A percentile compares a stretch with the other conserved stretches of the same genome.
Conservation (phyloP, 192 early-diverging fungal species). For the Linnemannia schmuckeri region DNA sequence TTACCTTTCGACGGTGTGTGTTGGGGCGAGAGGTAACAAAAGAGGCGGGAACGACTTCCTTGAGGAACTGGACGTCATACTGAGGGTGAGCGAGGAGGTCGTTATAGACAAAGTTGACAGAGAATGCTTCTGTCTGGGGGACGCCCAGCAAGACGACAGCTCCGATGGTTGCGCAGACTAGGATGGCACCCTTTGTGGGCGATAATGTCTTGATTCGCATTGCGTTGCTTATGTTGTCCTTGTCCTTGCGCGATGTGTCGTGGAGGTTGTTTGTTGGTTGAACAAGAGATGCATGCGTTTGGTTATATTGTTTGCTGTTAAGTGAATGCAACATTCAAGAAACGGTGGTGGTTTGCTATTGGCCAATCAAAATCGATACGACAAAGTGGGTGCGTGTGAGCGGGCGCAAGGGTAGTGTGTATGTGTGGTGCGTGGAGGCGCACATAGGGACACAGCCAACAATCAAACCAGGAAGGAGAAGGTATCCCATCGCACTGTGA, state of each 20-base stretch:
- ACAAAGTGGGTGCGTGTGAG: too few relatives aligned
- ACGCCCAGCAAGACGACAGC: background rate
- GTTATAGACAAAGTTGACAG: slow-evolving; percentile 55
- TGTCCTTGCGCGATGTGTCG: background rate
- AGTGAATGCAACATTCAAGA: too few relatives aligned
- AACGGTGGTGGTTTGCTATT: background rate
- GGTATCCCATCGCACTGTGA: too few relatives aligned
- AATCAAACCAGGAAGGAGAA: too few relatives aligned
- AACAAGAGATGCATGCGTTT: background rate
- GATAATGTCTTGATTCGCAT: slow-evolving; percentile 30
- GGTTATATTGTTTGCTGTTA: too few relatives aligned
- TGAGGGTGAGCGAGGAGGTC: slow-evolving; percentile 65
- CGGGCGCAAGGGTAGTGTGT: too few relatives aligned
- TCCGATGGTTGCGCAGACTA: slow-evolving; percentile 12
- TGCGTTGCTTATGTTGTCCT: background rate
- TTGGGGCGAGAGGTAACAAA: slow-evolving; percentile 22
- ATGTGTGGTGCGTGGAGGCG: too few relatives aligned
- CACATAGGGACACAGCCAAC: too few relatives aligned
- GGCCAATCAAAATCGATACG: background rate
- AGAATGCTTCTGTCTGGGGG: background rate
- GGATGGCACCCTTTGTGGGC: slow-evolving; percentile 13
- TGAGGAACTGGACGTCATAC: slow-evolving; percentile 54
- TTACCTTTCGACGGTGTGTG: slow-evolving; percentile 17
- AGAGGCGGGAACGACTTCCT: slow-evolving; percentile 54
- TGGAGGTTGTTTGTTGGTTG: background rate